Evolutionary conservation across 2,329 filamentous ascomycete genomes (phyloP).

Genomic region (Aspergillus niger): DNA sequence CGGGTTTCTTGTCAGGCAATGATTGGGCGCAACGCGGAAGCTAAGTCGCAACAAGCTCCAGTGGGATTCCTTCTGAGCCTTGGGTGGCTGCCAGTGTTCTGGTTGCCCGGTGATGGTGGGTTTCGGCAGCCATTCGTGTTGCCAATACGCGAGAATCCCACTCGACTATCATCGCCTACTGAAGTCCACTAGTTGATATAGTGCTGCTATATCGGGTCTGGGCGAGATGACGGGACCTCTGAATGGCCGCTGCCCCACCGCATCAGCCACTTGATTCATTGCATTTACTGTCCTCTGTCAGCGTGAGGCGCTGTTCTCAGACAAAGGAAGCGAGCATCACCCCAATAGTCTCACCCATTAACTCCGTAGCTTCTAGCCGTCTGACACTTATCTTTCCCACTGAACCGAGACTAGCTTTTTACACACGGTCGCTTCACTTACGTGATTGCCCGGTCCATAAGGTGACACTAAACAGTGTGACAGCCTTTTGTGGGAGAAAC

Average conservation of each 20-base stretch:
- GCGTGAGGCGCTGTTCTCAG: neutral
- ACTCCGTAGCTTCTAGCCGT: neutral
- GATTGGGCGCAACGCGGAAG: neutral
- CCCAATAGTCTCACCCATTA: neutral
- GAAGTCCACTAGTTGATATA: neutral
- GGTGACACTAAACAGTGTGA: neutral
- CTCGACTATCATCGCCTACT: neutral
- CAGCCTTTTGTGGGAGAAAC: neutral
- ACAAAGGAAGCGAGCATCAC: neutral
- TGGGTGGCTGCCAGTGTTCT: neutral
- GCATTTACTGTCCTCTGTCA: neutral
- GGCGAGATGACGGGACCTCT: no score
- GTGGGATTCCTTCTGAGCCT: neutral
- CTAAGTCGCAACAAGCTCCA: conserved; percentile 2
- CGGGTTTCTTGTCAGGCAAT: neutral
- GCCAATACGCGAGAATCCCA: neutral
- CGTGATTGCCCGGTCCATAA: neutral
- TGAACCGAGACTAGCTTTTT: neutral
- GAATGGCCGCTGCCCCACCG: neutral
- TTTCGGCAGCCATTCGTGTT: neutral
- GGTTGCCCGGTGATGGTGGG: neutral
- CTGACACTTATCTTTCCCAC: neutral
- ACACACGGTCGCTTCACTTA: neutral
- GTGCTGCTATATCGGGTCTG: no score
- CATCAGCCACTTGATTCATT: neutral